Evolutionary conservation across 768 basidiomycete genomes (phyloP).

Genomic region (Clathrus columnatus): DNA sequence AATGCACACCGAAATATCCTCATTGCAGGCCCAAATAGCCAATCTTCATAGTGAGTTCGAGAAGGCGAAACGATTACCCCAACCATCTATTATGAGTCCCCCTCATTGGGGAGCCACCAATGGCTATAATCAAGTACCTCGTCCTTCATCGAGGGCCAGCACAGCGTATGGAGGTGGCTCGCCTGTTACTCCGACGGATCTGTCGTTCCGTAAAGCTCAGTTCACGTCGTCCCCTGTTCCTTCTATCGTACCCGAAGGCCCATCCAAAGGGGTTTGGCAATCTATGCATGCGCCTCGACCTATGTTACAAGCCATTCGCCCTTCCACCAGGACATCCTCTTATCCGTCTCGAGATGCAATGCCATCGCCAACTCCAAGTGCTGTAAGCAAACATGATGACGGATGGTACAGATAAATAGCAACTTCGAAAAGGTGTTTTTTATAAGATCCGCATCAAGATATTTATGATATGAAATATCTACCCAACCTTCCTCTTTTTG

Average conservation of each 20-base stretch:
- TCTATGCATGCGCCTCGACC: slow-evolving; percentile 51
- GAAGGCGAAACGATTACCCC: neutral
- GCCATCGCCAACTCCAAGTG: slow-evolving; percentile 69
- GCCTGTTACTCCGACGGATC: slow-evolving; percentile 42
- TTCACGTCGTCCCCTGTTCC: slow-evolving; percentile 25
- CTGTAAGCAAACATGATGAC: slow-evolving; percentile 60
- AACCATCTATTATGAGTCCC: slow-evolving; percentile 1
- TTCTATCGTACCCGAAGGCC: slow-evolving; percentile 21
- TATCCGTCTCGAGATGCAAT: slow-evolving; percentile 14
- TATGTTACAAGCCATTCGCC: slow-evolving; percentile 10
- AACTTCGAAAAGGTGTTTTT: neutral
- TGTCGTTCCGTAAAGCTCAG: slow-evolving; percentile 21
- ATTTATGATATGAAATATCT: neutral
- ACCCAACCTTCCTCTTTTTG: neutral
- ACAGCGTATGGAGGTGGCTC: slow-evolving; percentile 46
- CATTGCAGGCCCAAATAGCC: slow-evolving; percentile 50
- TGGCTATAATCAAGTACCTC: slow-evolving; percentile 16
- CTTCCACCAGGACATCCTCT: slow-evolving; percentile 13
- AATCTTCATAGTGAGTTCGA: slow-evolving; percentile 48
- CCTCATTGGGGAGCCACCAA: slow-evolving; percentile 3
- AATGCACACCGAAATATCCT: slow-evolving; percentile 55
- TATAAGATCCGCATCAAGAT: neutral
- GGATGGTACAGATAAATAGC: slow-evolving; percentile 54
- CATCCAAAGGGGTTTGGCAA: slow-evolving; percentile 44
- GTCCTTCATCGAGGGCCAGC: slow-evolving; percentile 72